Conservation (phyloP, 345 rosid species). For the Murraya koenigii region DNA sequence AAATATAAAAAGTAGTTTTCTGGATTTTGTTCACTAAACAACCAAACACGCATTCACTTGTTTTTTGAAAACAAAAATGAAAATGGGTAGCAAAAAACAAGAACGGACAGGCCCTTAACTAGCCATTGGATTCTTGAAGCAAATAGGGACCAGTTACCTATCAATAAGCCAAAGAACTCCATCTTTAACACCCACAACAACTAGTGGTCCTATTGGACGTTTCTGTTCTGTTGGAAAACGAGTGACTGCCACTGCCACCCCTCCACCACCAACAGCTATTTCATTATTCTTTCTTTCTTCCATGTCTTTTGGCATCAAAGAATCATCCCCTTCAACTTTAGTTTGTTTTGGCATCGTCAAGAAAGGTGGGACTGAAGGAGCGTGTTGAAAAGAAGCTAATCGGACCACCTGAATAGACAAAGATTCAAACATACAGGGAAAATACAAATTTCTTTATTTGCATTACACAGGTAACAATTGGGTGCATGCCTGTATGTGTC, state of each 20-base stretch:
- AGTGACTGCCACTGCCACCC: constrained; percentile 96
- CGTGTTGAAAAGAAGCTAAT: constrained; percentile 94
- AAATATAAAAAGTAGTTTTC: neutral
- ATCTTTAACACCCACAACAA: constrained; percentile 92
- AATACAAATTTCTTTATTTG: constrained; percentile 3
- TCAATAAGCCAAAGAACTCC: constrained; percentile 99
- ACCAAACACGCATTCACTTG: neutral
- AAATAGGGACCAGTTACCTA: constrained; percentile 44
- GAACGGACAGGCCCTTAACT: neutral
- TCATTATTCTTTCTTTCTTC: constrained; percentile 81
- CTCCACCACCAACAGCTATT: constrained; percentile 99
- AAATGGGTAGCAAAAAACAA: neutral
- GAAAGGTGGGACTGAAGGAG: constrained; percentile 95
- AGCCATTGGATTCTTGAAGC: neutral
- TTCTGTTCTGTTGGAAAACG: constrained; percentile 93
- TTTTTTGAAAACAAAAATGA: neutral
- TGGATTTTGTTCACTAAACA: neutral
- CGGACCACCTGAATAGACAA: constrained; percentile 74
- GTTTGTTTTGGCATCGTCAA: constrained; percentile 76
- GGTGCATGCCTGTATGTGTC: too few relatives aligned
- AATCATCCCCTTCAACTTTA: constrained; percentile 75
- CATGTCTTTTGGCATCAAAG: constrained; percentile 43
- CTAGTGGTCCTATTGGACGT: constrained; percentile 95
- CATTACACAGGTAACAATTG: neutral
- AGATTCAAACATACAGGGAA: constrained; percentile 1